Evolutionary conservation across 1,284 basidiomycete species (phyloP).

Genomic region (Marasmius fiardii): DNA sequence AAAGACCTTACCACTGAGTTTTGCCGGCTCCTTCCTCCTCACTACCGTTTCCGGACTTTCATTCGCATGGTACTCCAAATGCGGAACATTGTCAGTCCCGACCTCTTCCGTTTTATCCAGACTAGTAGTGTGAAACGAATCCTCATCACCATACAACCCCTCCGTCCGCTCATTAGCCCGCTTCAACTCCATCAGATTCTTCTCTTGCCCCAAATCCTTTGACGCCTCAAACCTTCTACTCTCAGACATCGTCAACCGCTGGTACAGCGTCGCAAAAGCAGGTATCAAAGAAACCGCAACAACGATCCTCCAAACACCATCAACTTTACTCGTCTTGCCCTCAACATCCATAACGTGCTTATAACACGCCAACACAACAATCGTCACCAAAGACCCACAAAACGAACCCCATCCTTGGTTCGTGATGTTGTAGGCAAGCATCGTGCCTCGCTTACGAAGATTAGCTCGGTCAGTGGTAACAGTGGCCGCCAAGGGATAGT

Average conservation of each 20-base stretch:
- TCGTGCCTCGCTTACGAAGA: conserved; percentile 66
- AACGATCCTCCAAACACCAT: conserved; percentile 32
- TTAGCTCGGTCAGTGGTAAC: conserved; percentile 67
- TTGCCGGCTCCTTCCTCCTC: not conserved
- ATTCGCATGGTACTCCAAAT: not conserved
- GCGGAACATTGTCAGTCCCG: too few species aligned
- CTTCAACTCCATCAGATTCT: conserved; percentile 30
- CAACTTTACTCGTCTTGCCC: conserved; percentile 50
- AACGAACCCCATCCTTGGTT: conserved; percentile 78
- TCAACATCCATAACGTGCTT: conserved; percentile 59
- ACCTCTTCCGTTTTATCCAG: not conserved
- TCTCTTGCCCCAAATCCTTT: conserved; percentile 21
- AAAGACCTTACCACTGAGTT: not conserved
- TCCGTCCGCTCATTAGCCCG: conserved; percentile 14
- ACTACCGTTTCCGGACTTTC: not conserved
- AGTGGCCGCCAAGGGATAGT: conserved; percentile 78
- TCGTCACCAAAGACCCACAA: conserved; percentile 61
- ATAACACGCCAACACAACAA: conserved; percentile 71
- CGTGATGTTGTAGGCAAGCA: conserved; percentile 74
- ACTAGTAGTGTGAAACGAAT: not conserved
- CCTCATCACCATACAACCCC: conserved; percentile 2
- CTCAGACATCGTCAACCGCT: conserved; percentile 60
- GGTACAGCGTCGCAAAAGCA: conserved; percentile 29
- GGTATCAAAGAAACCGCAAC: conserved; percentile 16
- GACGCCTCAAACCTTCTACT: conserved; percentile 42